Evolutionary conservation across 1,139 yeast genomes (phyloP), one percentile per base, ranked within the genome.

Genomic region (Protomyces pachydermus): DNA sequence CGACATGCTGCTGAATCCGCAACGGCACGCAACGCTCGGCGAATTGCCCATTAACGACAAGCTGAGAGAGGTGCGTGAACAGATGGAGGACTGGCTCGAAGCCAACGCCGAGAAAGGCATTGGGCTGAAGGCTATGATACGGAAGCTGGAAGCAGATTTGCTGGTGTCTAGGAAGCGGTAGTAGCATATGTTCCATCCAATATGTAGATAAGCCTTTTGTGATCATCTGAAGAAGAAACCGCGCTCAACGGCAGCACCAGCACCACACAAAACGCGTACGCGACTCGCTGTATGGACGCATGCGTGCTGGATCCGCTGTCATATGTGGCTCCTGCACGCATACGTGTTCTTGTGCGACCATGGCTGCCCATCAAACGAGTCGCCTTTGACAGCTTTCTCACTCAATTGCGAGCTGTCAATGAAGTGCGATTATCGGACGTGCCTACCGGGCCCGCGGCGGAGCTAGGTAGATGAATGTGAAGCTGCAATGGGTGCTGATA

Each of bases 1-100:
- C 72, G 82, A 83, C 51, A 68, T 81, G 1, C 74, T 91, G 57
- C 76, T 91, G 53, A 90, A 91, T 69, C 84, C 95, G 3, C 72
- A 72, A 1, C 62, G 68, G 4, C 67, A 71, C 64, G 75, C 75
- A 3, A 55, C 65, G 0, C 54, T 66, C 12, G 64, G 57, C 34
- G 57, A 60, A 10, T 66, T 76, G 52, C 87, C 87, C 0, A 74
- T 83, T 28, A 74, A 79, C 0, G 69, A 75, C 10, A 74, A 75
- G 52, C 69, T 86, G 46, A 70, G 71, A 35, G 69, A 70, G 14
- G 77, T 79, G 35, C 74, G 86, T 37, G 48, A 65, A 1, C 73
- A 71, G 60, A 72, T 86, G 65, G 88, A 85, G 67, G 67, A 68
- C 4, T 82, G 80, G 75, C 71, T 84, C 54, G 77, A 72, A 38